Evolutionary conservation across 139 green algal species (phyloP).

Genomic region (Pseudopediastrum boryanum): DNA sequence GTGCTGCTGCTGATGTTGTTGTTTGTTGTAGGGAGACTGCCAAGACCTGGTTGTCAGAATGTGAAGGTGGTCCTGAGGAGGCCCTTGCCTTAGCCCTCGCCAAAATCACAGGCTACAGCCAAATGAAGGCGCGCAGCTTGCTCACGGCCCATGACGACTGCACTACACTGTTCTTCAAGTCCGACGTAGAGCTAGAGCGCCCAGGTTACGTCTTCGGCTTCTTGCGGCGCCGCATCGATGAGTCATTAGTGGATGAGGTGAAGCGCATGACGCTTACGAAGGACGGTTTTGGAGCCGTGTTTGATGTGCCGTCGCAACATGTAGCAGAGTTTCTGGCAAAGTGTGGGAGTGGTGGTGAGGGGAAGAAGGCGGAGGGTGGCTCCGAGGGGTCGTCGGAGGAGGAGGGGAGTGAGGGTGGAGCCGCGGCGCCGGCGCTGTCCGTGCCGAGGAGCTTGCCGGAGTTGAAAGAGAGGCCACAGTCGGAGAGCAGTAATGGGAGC

Average conservation of each 20-base stretch:
- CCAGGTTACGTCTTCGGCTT: slow-evolving; percentile 78
- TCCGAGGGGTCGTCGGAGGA: slow-evolving; percentile 1
- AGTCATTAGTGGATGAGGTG: slow-evolving; percentile 66
- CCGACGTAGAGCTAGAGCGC: slow-evolving; percentile 39
- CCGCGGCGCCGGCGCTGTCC: slow-evolving; percentile 33
- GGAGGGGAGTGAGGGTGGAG: slow-evolving; percentile 14
- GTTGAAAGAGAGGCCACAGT: slow-evolving; percentile 55
- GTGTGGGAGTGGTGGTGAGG: slow-evolving; percentile 26
- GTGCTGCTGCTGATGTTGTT: background rate
- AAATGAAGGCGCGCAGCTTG: slow-evolving; percentile 78
- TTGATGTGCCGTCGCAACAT: slow-evolving; percentile 84
- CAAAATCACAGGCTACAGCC: slow-evolving; percentile 86
- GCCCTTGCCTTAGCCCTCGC: slow-evolving; percentile 88
- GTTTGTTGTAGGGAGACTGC: background rate
- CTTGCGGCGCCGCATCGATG: slow-evolving; percentile 64
- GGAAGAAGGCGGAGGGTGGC: background rate
- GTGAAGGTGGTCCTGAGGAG: slow-evolving; percentile 59
- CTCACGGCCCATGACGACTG: slow-evolving; percentile 88
- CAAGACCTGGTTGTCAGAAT: background rate
- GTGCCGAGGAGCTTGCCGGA: slow-evolving; percentile 62
- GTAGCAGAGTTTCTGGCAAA: slow-evolving; percentile 62
- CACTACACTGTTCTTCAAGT: slow-evolving; percentile 73
- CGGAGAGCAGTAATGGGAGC: slow-evolving; percentile 9
- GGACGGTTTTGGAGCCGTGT: slow-evolving; percentile 85
- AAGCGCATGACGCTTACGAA: slow-evolving; percentile 86